Evolutionary conservation across 352 stramenopile genomes (phyloP).

Genomic region (Thalassiosira mediterranea): DNA sequence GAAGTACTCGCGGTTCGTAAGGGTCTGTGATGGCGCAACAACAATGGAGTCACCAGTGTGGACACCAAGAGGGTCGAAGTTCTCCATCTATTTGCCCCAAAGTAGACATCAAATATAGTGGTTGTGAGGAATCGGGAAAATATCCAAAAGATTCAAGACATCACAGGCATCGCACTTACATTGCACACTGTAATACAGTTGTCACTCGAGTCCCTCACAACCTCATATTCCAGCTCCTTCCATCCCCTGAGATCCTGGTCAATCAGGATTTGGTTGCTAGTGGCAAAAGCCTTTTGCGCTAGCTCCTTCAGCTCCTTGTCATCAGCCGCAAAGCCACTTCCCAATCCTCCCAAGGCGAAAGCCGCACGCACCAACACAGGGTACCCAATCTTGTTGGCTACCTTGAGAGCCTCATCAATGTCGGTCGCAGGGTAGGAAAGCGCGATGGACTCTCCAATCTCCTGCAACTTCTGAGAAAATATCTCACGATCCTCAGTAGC

Average conservation of each 20-base stretch:
- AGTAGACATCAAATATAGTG: neutral
- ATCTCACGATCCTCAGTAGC: slow-evolving; percentile 98
- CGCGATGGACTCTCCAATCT: slow-evolving; percentile 97
- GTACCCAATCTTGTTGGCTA: slow-evolving; percentile 95
- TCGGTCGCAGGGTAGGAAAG: slow-evolving; percentile 90
- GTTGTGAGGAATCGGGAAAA: neutral
- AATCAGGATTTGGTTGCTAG: slow-evolving; percentile 95
- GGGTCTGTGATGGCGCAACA: slow-evolving; percentile 95
- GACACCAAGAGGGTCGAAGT: slow-evolving; percentile 96
- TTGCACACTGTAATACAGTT: slow-evolving; percentile 96
- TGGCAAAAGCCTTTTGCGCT: slow-evolving; percentile 87
- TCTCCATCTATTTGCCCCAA: slow-evolving; percentile 91
- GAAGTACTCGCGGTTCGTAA: slow-evolving; percentile 97
- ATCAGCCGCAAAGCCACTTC: slow-evolving; percentile 93
- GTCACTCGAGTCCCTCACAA: slow-evolving; percentile 93
- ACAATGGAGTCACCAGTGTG: slow-evolving; percentile 98
- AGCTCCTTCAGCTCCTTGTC: slow-evolving; percentile 87
- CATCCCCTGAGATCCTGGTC: slow-evolving; percentile 96
- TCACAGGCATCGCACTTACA: slow-evolving; percentile 36
- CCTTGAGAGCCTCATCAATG: slow-evolving; percentile 90
- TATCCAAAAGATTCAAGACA: neutral
- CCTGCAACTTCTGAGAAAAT: slow-evolving; percentile 92
- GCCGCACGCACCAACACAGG: slow-evolving; percentile 95
- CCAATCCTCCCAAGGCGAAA: slow-evolving; percentile 97
- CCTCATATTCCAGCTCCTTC: slow-evolving; percentile 99